phyloP scores from a whole-genome alignment of 2,329 filamentous ascomycete genomes.

The Chaetomiaceae sp. region DNA sequence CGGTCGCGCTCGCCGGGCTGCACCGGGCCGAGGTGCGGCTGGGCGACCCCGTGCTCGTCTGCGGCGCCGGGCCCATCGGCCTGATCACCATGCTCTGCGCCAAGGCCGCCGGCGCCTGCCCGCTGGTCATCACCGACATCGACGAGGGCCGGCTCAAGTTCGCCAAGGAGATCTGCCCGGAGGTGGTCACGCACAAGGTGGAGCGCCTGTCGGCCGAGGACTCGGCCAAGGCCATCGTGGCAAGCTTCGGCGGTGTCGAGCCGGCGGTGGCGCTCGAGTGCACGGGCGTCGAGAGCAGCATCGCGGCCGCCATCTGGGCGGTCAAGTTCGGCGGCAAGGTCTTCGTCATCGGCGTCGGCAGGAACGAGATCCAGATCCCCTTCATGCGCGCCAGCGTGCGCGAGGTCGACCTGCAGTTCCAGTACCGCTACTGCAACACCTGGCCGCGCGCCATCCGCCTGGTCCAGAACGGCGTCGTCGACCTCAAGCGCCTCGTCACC shows the following conservation, averaged over 20 bases:
- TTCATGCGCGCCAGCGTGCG: constrained; percentile 90
- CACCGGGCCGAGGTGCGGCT: constrained; percentile 74
- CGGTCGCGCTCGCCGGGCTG: constrained; percentile 81
- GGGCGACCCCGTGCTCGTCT: constrained; percentile 82
- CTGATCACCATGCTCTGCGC: constrained; percentile 81
- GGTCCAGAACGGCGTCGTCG: constrained; percentile 75
- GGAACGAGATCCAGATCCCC: constrained; percentile 89
- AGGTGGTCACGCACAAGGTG: constrained; percentile 74
- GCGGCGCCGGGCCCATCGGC: constrained; percentile 90
- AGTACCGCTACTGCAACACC: constrained; percentile 94
- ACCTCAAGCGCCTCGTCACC: constrained; percentile 76
- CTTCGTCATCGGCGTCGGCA: constrained; percentile 92
- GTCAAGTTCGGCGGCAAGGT: constrained; percentile 95
- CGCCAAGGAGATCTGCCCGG: constrained; percentile 75
- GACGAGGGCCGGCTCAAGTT: constrained; percentile 79
- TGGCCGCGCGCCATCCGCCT: constrained; percentile 91
- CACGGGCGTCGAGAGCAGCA: constrained; percentile 87
- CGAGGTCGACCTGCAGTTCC: constrained; percentile 92
- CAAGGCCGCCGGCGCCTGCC: constrained; percentile 79
- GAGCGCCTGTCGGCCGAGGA: constrained; percentile 58
- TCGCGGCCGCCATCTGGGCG: constrained; percentile 79
- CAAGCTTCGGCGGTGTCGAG: constrained; percentile 69
- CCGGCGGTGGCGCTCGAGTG: constrained; percentile 82
- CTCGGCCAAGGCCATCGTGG: constrained; percentile 61
- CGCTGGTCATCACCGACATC: constrained; percentile 91